These are phyloP conservation scores for Saussurea involucrata DNA, from an alignment of 129 eudicot species.

Conservation along the genomic window DNA sequence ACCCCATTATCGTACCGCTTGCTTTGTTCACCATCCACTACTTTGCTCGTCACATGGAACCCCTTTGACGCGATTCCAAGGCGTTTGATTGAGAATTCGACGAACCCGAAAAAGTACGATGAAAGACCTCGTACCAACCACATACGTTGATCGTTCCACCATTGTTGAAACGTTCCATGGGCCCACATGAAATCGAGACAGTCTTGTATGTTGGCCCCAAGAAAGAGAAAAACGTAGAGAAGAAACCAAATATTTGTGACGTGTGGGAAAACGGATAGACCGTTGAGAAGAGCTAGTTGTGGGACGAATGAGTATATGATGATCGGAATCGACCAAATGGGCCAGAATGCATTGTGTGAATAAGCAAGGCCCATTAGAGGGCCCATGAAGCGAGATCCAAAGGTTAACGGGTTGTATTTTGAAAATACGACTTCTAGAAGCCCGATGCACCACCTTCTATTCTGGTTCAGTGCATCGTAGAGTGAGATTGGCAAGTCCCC, in stretches of 20 bases:
- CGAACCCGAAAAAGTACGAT: constrained; percentile 44
- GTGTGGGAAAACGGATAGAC: constrained; percentile 49
- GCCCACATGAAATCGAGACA: constrained; percentile 48
- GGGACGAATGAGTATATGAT: constrained; percentile 65
- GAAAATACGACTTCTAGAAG: constrained; percentile 59
- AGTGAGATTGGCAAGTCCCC: constrained; percentile 68
- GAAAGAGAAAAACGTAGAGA: constrained; percentile 47
- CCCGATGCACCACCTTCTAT: constrained; percentile 73
- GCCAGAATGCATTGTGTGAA: constrained; percentile 55
- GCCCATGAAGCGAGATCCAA: constrained; percentile 47
- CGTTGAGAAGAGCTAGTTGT: constrained; percentile 65
- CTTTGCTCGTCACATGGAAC: constrained; percentile 76
- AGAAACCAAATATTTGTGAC: constrained; percentile 48
- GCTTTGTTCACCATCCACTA: constrained; percentile 49
- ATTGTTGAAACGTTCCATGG: constrained; percentile 45
- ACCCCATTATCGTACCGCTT: constrained; percentile 58
- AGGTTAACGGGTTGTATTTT: constrained; percentile 53
- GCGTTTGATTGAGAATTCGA: constrained; percentile 40
- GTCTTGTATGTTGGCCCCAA: constrained; percentile 64
- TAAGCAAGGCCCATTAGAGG: constrained; percentile 55
- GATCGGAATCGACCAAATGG: constrained; percentile 64
- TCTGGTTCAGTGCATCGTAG: constrained; percentile 50
- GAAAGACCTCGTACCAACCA: constrained; percentile 62
- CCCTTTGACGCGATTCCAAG: constrained; percentile 56
- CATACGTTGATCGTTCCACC: constrained; percentile 80